Evolutionary conservation across 805 yeast genomes (phyloP).

Genomic region (Ogataea sp.): DNA sequence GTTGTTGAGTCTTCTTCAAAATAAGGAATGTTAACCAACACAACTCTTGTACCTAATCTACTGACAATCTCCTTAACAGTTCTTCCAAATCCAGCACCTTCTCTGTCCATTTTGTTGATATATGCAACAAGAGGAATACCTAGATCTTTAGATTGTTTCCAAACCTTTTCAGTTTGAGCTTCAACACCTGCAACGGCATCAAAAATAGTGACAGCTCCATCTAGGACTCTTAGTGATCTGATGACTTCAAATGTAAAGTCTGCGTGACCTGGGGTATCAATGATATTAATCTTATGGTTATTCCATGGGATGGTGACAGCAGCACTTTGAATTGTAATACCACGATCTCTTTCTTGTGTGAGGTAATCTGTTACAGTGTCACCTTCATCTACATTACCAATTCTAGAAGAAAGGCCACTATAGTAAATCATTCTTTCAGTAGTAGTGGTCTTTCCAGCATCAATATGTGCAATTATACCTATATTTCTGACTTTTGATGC

Average conservation of each 20-base stretch:
- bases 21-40: conserved; percentile 69
- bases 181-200: conserved; percentile 98
- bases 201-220: conserved; percentile 87
- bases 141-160: conserved; percentile 73
- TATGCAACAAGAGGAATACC: conserved; percentile 71
- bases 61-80: conserved; percentile 79
- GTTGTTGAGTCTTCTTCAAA: conserved; percentile 38
- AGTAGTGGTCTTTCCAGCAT: conserved; percentile 97
- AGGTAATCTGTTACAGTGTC: conserved; percentile 92
- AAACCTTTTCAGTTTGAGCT: conserved; percentile 95
- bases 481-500: conserved; percentile 60
- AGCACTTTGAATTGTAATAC: conserved; percentile 94
- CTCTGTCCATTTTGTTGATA: conserved; percentile 93
- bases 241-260: conserved; percentile 95
- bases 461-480: conserved; percentile 98
- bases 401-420: conserved; percentile 67
- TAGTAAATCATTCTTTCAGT: conserved; percentile 93
- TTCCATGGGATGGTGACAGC: conserved; percentile 89
- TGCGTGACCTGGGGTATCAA: conserved; percentile 98
- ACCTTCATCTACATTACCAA: conserved; percentile 95
- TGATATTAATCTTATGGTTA: conserved; percentile 63
- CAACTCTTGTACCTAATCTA: conserved; percentile 67
- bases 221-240: conserved; percentile 81
- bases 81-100: conserved; percentile 90
- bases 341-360: conserved; percentile 84